Percentiles rank a stretch among this genome's conserved stretches.
Evolutionary conservation across 2,329 filamentous ascomycete genomes (phyloP).

Genomic region (Teratosphaeriaceae sp.): DNA sequence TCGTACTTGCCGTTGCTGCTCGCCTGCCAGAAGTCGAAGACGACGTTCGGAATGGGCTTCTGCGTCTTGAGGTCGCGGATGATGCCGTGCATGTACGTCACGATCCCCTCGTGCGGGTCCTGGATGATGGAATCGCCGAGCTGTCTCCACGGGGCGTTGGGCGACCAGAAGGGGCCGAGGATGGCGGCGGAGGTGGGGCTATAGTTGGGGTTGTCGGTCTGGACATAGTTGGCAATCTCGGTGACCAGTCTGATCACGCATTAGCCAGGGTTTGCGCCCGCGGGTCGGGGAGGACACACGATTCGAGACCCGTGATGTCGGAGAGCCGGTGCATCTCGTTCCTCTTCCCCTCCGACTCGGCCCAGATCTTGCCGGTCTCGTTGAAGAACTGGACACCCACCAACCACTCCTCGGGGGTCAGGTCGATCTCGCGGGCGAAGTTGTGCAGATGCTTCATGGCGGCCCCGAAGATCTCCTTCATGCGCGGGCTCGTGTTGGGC

Average conservation of each 20-base stretch:
- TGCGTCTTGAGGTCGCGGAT: conserved; percentile 60
- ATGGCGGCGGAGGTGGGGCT: conserved; percentile 69
- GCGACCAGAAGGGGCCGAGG: conserved; percentile 72
- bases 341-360: conserved; percentile 54
- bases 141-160: conserved; percentile 64
- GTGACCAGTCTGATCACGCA: conserved; percentile 50
- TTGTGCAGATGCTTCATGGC: conserved; percentile 70
- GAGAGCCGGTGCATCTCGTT: conserved; percentile 70
- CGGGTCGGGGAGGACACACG: conserved; percentile 41
- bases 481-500: conserved; percentile 59
- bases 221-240: conserved; percentile 56
- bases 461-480: conserved; percentile 55
- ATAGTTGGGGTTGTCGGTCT: conserved; percentile 54
- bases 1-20: conserved; percentile 66
- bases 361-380: conserved; percentile 58
- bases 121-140: conserved; percentile 62
- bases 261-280: not conserved
- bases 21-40: conserved; percentile 74
- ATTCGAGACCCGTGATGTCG: conserved; percentile 68
- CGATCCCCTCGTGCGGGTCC: conserved; percentile 52
- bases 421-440: conserved; percentile 69
- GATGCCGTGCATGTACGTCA: conserved; percentile 62
- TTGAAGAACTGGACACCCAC: conserved; percentile 69
- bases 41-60: conserved; percentile 57
- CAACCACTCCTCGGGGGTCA: conserved; percentile 72